These are phyloP conservation scores for Backusella parvicylindrica DNA, from an alignment of 192 early-diverging fungal species.

Conservation along the genomic window DNA sequence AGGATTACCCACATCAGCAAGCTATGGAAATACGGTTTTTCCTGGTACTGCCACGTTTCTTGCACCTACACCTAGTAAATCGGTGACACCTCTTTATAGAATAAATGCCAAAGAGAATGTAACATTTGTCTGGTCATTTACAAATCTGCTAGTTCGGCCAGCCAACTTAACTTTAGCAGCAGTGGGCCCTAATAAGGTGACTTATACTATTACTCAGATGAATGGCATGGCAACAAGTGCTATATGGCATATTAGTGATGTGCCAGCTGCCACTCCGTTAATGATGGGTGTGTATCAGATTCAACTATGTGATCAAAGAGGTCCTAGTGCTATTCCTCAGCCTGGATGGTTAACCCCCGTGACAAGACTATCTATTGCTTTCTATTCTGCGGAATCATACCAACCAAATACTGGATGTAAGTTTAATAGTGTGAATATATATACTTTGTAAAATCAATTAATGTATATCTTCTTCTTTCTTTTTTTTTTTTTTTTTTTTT, in stretches of 20 bases:
- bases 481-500: too few relatives aligned
- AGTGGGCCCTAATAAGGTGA: slow-evolving; percentile 13
- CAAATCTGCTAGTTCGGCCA: slow-evolving; percentile 27
- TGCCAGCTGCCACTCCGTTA: slow-evolving; percentile 18
- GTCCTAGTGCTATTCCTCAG: slow-evolving; percentile 9
- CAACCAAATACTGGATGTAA: slow-evolving; percentile 17
- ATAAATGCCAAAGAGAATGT: slow-evolving; percentile 25
- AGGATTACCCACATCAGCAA: slow-evolving; percentile 23
- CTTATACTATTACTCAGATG: slow-evolving; percentile 22
- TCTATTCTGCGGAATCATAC: slow-evolving; percentile 28
- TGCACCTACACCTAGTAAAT: slow-evolving; percentile 22
- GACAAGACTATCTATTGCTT: slow-evolving; percentile 19
- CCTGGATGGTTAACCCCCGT: slow-evolving; percentile 26
- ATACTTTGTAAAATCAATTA: neutral
- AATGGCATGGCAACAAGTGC: slow-evolving; percentile 15
- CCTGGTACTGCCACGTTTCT: slow-evolving; percentile 15
- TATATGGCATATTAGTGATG: slow-evolving; percentile 26
- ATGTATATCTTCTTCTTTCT: too few relatives aligned
- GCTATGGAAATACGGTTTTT: slow-evolving; percentile 15
- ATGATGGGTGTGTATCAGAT: slow-evolving; percentile 30
- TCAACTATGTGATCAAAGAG: slow-evolving; percentile 33
- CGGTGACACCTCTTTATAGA: slow-evolving; percentile 22
- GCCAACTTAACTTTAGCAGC: slow-evolving; percentile 24
- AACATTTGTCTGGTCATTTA: slow-evolving; percentile 31
- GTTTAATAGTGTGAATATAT: neutral